Evolutionary conservation across 805 yeast species (phyloP), one percentile per base, ranked within the genome.

Genomic region (Sugiyamaella americana): DNA sequence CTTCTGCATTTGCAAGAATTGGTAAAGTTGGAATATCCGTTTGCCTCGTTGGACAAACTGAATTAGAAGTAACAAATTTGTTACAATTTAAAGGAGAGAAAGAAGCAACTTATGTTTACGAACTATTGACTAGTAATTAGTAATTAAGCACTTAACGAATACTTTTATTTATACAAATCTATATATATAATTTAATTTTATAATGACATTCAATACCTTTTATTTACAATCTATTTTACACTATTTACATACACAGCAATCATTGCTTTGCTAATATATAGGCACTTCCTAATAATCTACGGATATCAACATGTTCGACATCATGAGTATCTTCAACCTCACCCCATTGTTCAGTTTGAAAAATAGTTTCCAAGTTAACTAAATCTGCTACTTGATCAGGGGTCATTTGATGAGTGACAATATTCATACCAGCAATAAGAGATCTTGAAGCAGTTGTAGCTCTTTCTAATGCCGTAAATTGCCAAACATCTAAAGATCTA

Each of bases 321-420:
- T 93, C 98, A 62, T 93, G 98, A 2, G 98, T 87, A 60, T 93
- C 98, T 67, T 93, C 98, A 20, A 91, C 98, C 65, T 91, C 97
- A 26, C 98, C 98, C 98, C 98, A 93, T 59, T 81, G 76, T 19
- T 79, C 80, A 30, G 95, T 85, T 67, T 93, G 99, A 65, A 77
- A 78, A 29, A 82, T 79, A 11, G 82, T 81, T 61, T 93, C 99
- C 57, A 93, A 70, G 47, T 84, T 81, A 6, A 88, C 88, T 48
- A 84, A 76, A 57, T 78, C 78, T 1, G 89, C 83, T 35, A 91
- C 73, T 51, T 87, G 85, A 45, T 83, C 88, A 16, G 85, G 66
- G 44, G 75, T 64, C 23, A 68, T 53, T 6, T 62, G 56, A 38
- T 58, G 54, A 5, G 60, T 72, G 43, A 88, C 67, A 32, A 87